Conservation (phyloP, 768 basidiomycete species). For the Boletus fagicola region DNA sequence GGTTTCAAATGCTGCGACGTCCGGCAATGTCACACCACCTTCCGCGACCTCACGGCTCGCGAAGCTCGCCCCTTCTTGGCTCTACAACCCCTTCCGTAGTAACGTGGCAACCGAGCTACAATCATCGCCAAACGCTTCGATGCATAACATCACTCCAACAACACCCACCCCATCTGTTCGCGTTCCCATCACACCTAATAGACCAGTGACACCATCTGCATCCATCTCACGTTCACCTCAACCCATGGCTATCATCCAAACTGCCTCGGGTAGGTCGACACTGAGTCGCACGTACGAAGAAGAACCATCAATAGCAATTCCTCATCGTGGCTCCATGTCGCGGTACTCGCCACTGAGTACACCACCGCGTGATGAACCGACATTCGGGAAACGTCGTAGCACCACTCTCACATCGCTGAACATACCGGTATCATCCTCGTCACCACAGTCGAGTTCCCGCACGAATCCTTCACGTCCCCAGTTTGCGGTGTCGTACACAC, state of each 20-base stretch:
- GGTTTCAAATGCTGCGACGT: slow-evolving; percentile 21
- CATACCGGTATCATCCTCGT: slow-evolving; percentile 50
- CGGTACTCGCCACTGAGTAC: slow-evolving; percentile 66
- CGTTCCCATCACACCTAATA: slow-evolving; percentile 31
- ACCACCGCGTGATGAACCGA: slow-evolving; percentile 67
- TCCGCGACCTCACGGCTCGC: slow-evolving; percentile 42
- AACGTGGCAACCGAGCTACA: slow-evolving; percentile 52
- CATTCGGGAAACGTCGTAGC: slow-evolving; percentile 53
- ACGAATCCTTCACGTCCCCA: slow-evolving; percentile 70
- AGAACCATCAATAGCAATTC: slow-evolving; percentile 41
- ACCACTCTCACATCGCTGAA: slow-evolving; percentile 37
- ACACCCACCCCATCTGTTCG: slow-evolving; percentile 28
- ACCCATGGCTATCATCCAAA: slow-evolving; percentile 41
- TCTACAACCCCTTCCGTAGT: slow-evolving; percentile 73
- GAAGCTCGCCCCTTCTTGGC: slow-evolving; percentile 72
- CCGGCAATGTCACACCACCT: slow-evolving; percentile 20
- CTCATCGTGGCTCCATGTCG: slow-evolving; percentile 47
- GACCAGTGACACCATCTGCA: slow-evolving; percentile 30
- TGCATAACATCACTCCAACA: slow-evolving; percentile 35
- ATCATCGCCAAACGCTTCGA: slow-evolving; percentile 46
- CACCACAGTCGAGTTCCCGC: slow-evolving; percentile 36
- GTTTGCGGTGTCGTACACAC: slow-evolving; percentile 54
- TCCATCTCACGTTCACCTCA: slow-evolving; percentile 39
- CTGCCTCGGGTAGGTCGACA: slow-evolving; percentile 42
- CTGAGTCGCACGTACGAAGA: slow-evolving; percentile 59